Base-by-base conservation (phyloP, 495 filamentous ascomycete species). In the Trypethelium eluteriae region DNA sequence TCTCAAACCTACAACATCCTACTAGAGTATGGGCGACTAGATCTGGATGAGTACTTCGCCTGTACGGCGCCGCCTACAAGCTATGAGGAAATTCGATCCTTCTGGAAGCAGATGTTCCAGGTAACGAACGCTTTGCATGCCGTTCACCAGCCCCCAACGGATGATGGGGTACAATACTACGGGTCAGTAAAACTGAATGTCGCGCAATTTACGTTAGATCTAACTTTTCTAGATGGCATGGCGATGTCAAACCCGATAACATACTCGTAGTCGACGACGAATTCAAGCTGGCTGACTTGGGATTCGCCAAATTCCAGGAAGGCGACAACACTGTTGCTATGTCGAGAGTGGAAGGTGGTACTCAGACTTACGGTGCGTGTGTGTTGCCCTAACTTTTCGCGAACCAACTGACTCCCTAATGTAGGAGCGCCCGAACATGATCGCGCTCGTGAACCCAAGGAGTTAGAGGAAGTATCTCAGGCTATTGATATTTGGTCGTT, bases 171-270 rank as follows among this genome's bases (percentile, higher is more conserved):
- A 46, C 6, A 46, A 46, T 46, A 46, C 41, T 14, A 46, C 14
- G 41, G 41, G 41, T 46, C 6, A 46, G 41, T 14, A n/a, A n/a
- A n/a, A n/a, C n/a, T n/a, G n/a, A n/a, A n/a, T n/a, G n/a, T n/a
- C n/a, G n/a, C n/a, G n/a, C n/a, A n/a, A n/a, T n/a, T n/a, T n/a
- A n/a, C n/a, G n/a, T n/a, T n/a, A n/a, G n/a, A n/a, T n/a, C n/a
- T n/a, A n/a, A n/a, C n/a, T n/a, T n/a, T n/a, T n/a, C n/a, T n/a
- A 46, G 41, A 46, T 46, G 41, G 41, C 41, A 46, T 46, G 41
- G 6, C 41, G 41, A 46, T 14, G 14, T 46, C 41, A 46, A 46
- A 14, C 41, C 41, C 14, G 41, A 46, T 5, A 46, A 46, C 14
- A 46, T 46, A 5, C 14, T 46, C 6, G 5, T 46, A 5, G 6